A percentile compares a stretch with the other conserved stretches of the same genome.
Conservation (phyloP, 2,329 filamentous ascomycete genomes). For the Alternaria consortialis region DNA sequence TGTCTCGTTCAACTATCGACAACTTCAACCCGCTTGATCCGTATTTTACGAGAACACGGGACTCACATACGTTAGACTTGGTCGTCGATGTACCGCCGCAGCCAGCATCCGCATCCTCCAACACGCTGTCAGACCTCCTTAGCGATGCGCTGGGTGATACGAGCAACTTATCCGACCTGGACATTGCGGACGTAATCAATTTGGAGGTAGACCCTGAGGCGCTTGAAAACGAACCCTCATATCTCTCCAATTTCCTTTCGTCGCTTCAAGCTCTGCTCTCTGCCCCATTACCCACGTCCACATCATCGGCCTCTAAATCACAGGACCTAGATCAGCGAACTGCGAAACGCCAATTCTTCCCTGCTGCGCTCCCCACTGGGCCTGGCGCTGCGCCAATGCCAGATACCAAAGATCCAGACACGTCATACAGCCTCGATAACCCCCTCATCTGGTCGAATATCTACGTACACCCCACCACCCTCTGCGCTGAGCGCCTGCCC, state of each 20-base stretch:
- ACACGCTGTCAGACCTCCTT: constrained; percentile 32
- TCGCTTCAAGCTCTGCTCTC: constrained; percentile 49
- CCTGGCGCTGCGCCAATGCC: constrained; percentile 75
- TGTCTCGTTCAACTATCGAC: constrained; percentile 72
- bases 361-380: constrained; percentile 65
- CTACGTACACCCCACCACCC: constrained; percentile 72
- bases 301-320: constrained; percentile 16
- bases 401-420: constrained; percentile 59
- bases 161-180: constrained; percentile 35
- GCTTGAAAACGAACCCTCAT: constrained; percentile 38
- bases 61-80: constrained; percentile 76
- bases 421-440: constrained; percentile 35
- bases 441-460: constrained; percentile 74
- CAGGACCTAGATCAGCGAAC: constrained; percentile 17
- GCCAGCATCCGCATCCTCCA: constrained; percentile 28
- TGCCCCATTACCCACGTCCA: constrained; percentile 28
- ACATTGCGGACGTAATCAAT: constrained; percentile 33
- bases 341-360: constrained; percentile 45
- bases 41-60: constrained; percentile 80
- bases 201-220: constrained; percentile 37
- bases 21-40: constrained; percentile 81
- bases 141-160: constrained; percentile 34
- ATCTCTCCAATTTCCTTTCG: constrained; percentile 47
- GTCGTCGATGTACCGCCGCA: constrained; percentile 65
- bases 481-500: constrained; percentile 69